Conservation (phyloP, 768 basidiomycete genomes). For the Tulasnella sp. region DNA sequence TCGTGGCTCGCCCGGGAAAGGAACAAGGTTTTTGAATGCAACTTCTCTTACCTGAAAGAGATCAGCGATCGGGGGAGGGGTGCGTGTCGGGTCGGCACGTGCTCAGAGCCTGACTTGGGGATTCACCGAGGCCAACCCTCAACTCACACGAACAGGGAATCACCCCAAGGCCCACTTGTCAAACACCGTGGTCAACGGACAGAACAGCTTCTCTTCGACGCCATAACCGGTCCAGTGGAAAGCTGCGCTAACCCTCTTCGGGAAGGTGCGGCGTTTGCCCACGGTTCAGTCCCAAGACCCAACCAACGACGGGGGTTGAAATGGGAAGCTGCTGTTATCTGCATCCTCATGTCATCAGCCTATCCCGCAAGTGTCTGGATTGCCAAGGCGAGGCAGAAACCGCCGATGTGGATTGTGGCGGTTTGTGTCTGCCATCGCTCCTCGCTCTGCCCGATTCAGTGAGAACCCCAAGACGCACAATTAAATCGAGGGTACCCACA, state of each 20-base stretch:
- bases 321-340: constrained; percentile 7
- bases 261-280: constrained; percentile 4
- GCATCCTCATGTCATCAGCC: constrained; percentile 1
- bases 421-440: neutral
- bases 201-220: constrained; percentile 7
- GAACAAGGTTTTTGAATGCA: constrained; percentile 21
- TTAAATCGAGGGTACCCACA: neutral
- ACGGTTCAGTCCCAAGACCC: constrained; percentile 2
- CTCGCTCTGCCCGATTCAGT: neutral
- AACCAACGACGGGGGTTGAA: neutral
- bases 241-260: neutral
- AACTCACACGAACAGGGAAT: neutral
- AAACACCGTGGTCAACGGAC: constrained; percentile 7
- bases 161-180: neutral
- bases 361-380: neutral
- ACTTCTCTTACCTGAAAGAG: constrained; percentile 16
- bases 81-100: constrained; percentile 19
- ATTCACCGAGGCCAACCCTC: constrained; percentile 11
- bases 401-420: neutral
- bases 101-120: constrained; percentile 3
- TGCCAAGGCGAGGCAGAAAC: neutral
- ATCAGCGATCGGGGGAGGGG: constrained; percentile 15
- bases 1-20: neutral
- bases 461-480: neutral
- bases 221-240: constrained; percentile 5